Base-by-base conservation (phyloP, 345 rosid genomes). In the Brassica rapa region DNA sequence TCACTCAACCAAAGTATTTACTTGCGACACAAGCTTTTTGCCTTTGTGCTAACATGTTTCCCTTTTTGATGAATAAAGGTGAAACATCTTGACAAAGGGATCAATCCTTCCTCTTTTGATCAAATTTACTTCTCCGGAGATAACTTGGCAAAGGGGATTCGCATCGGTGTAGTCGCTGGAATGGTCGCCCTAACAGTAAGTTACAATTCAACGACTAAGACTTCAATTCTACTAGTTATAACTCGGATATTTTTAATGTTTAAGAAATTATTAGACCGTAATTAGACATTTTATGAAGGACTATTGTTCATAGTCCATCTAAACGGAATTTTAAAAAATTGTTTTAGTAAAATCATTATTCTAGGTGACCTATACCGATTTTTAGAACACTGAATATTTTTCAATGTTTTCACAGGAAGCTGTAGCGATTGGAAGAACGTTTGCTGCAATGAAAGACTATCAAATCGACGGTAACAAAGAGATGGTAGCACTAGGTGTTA, bases 391-490 rank as follows among this genome's bases (percentile, higher is more conserved):
- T 15, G 1, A 15, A 16, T 33, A 5, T 65, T 9, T 65, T 9
- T 30, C 9, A 32, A 43, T 39, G 53, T 64, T 67, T 70, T 80
- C 63, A 62, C 84, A 92, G 98, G 99, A 95, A 89, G 99, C 98
- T 21, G 81, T 82, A 72, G 98, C 98, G 33, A 95, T 93, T 57
- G 99, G 97, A 82, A 91, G 99, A 86, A 95, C 97, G 1, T 95
- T 95, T 82, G 99, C 99, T 41, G 60, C 90, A 21, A 91, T 89
- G 98, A 93, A 95, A 81, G 99, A 95, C 81, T 93, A 95, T 78
- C 93, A 90, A 68, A 72, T 95, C 14, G 98, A 93, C 70, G 98
- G 98, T 43, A 95, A 93, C 89, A 95, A 87, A 84, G 98, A 95
- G 85, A 95, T 95, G 99, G 88, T 95, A 41, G 97, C 99, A 10